phyloP scores from a whole-genome alignment of 2,329 filamentous ascomycete species.

The Xylariaceae sp. region DNA sequence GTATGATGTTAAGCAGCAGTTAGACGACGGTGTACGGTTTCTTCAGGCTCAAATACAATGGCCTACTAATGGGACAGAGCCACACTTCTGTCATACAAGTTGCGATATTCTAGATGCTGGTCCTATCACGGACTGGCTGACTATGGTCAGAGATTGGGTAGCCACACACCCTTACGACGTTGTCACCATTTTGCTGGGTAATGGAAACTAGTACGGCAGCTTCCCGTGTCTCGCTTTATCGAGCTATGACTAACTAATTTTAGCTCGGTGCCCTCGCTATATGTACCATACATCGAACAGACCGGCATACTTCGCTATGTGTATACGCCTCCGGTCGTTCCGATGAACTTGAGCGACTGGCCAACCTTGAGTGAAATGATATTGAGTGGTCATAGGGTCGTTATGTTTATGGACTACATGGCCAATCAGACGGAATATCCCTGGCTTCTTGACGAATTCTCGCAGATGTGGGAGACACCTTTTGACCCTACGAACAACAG shows the following conservation, averaged over 20 bases:
- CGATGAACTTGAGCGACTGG: slow-evolving; percentile 78
- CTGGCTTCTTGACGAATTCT: slow-evolving; percentile 87
- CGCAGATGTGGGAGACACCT: slow-evolving; percentile 88
- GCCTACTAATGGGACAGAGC: slow-evolving; percentile 53
- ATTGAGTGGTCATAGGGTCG: slow-evolving; percentile 69
- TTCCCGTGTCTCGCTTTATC: neutral
- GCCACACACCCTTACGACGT: slow-evolving; percentile 81
- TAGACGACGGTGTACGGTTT: slow-evolving; percentile 77
- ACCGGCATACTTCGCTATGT: slow-evolving; percentile 75
- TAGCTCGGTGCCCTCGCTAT: slow-evolving; percentile 63
- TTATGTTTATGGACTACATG: slow-evolving; percentile 85
- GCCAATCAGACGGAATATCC: slow-evolving; percentile 80
- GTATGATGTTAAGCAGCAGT: slow-evolving; percentile 69
- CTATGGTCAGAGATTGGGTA: slow-evolving; percentile 74
- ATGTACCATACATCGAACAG: slow-evolving; percentile 70
- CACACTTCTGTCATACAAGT: slow-evolving; percentile 83
- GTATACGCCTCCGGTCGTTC: slow-evolving; percentile 73
- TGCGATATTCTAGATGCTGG: slow-evolving; percentile 85
- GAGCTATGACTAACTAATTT: slow-evolving; percentile 12
- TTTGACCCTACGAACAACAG: slow-evolving; percentile 70
- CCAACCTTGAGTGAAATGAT: slow-evolving; percentile 82
- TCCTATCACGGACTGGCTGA: slow-evolving; percentile 75
- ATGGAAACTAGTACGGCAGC: slow-evolving; percentile 67
- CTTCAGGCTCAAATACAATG: slow-evolving; percentile 69
- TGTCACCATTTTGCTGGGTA: slow-evolving; percentile 84